phyloP scores from a whole-genome alignment of 768 basidiomycete genomes.

The Phlebiopsis flavidoalba region DNA sequence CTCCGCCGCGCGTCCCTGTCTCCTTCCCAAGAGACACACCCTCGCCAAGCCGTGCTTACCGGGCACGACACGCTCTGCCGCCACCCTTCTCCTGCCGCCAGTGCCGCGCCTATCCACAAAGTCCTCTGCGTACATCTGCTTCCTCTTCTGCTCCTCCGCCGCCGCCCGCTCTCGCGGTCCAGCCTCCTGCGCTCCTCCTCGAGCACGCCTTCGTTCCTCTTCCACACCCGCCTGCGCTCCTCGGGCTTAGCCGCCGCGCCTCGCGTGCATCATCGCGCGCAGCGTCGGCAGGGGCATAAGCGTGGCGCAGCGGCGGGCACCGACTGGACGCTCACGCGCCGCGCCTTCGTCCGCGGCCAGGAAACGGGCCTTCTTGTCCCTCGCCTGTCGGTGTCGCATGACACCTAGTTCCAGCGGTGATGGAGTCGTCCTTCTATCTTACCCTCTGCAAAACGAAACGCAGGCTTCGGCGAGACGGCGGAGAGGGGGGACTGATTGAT shows the following conservation, averaged over 20 bases:
- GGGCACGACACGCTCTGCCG: slow-evolving; percentile 18
- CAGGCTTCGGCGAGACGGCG: slow-evolving; percentile 3
- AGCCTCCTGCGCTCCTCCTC: slow-evolving; percentile 6
- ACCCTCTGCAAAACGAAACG: slow-evolving; percentile 13
- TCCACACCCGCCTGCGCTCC: slow-evolving; percentile 22
- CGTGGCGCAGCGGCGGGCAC: not conserved
- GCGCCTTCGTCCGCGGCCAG: slow-evolving; percentile 44
- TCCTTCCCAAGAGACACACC: slow-evolving; percentile 12
- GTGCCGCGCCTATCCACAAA: slow-evolving; percentile 55
- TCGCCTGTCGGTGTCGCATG: slow-evolving; percentile 66
- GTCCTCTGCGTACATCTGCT: slow-evolving; percentile 46
- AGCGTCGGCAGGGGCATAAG: no score
- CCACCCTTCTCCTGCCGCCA: slow-evolving; percentile 52
- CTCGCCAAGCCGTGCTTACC: slow-evolving; percentile 1
- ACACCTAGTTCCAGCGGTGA: slow-evolving; percentile 68
- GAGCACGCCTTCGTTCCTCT: not conserved
- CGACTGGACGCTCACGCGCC: slow-evolving; percentile 2
- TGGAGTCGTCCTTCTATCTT: slow-evolving; percentile 36
- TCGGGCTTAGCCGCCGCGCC: slow-evolving; percentile 16
- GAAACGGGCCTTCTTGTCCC: slow-evolving; percentile 67
- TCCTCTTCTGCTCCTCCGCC: slow-evolving; percentile 10
- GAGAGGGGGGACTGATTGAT: not conserved
- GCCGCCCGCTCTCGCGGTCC: slow-evolving; percentile 8
- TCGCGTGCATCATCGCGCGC: not conserved
- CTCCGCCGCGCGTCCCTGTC: slow-evolving; percentile 19